Evolutionary conservation across 164 flowering plant species (phyloP).

Genomic region (Annona cherimola): DNA sequence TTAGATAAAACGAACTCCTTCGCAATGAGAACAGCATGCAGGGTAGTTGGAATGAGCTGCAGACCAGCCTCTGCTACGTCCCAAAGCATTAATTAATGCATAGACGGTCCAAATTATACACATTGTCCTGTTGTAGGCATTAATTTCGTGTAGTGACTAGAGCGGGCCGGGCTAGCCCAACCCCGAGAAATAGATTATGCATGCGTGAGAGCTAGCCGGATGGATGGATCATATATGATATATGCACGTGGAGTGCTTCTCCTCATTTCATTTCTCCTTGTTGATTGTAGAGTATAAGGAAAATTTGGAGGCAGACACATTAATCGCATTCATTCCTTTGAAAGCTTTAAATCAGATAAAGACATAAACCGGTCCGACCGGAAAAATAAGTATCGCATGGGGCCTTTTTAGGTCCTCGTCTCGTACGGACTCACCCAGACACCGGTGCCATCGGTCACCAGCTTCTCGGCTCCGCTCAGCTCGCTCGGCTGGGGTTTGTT

Average conservation of each 20-base stretch:
- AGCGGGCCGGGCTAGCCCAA: not conserved
- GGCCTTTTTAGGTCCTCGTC: not conserved
- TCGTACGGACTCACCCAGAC: not conserved
- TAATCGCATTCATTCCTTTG: constrained; percentile 38
- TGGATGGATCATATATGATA: not conserved
- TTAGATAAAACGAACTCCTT: no score
- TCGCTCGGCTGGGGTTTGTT: not conserved
- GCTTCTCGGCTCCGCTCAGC: constrained; percentile 8
- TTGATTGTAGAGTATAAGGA: not conserved
- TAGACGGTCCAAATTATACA: no score
- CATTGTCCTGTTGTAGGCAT: not conserved
- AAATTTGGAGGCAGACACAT: constrained; percentile 41
- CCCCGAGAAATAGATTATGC: not conserved
- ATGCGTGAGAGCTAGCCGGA: not conserved
- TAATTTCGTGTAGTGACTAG: not conserved
- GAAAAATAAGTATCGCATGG: not conserved
- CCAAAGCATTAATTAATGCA: no score
- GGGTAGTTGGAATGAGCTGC: no score
- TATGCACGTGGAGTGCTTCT: not conserved
- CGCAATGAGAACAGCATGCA: no score
- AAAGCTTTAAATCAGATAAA: constrained; percentile 21
- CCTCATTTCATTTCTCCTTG: not conserved
- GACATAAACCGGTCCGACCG: not conserved
- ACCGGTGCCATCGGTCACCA: not conserved
- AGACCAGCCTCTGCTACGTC: no score